These are phyloP conservation scores for Cutaneotrichosporon sp. DNA, from an alignment of 1,284 basidiomycete genomes.

Conservation along the genomic window DNA sequence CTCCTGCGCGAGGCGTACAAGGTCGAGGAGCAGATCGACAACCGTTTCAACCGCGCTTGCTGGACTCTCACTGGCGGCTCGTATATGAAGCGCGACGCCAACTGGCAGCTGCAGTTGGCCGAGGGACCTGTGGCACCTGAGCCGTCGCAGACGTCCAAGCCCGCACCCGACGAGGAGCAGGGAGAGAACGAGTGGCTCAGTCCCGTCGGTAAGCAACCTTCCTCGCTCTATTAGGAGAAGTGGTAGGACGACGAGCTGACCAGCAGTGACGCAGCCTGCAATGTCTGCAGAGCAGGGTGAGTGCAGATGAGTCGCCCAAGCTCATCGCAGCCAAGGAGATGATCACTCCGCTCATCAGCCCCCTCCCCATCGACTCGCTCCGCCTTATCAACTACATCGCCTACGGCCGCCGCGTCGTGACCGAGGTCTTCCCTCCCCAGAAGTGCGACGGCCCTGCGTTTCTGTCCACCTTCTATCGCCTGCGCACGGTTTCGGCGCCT, in stretches of 20 bases:
- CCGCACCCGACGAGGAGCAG: constrained; percentile 9
- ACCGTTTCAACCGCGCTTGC: constrained; percentile 32
- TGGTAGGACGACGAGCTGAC: no score
- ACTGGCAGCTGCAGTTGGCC: no score
- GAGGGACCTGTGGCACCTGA: no score
- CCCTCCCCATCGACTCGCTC: neutral
- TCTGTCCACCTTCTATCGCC: constrained; percentile 19
- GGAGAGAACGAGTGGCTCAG: constrained; percentile 35
- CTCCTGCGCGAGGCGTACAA: constrained; percentile 28
- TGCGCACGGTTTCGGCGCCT: constrained; percentile 38
- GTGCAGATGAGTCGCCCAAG: no score
- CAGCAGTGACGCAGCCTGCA: neutral
- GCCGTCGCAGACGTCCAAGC: no score
- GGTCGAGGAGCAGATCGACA: constrained; percentile 36
- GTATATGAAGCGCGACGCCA: constrained; percentile 20
- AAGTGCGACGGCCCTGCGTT: constrained; percentile 14
- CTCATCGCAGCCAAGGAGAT: constrained; percentile 6
- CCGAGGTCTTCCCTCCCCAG: constrained; percentile 23
- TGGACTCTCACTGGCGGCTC: constrained; percentile 36
- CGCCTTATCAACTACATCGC: constrained; percentile 32
- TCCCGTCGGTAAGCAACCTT: no score
- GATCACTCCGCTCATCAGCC: neutral
- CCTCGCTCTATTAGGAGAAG: no score
- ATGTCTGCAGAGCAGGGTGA: neutral
- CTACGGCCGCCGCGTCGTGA: constrained; percentile 34